phyloP scores from a whole-genome alignment of 345 rosid genomes.

The Brassica rapa region DNA sequence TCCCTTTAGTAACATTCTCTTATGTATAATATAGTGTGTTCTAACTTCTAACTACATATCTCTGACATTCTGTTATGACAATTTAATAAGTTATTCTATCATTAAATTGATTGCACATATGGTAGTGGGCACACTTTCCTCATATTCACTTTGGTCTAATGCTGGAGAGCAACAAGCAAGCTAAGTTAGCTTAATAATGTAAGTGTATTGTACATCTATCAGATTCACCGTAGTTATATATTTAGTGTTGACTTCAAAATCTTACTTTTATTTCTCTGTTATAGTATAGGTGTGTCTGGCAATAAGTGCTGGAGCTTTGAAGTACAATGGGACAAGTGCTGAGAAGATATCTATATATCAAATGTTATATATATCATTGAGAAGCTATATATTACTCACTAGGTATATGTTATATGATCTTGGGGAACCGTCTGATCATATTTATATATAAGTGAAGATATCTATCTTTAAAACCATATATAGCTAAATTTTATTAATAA shows the following conservation, averaged over 20 bases:
- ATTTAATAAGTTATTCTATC: background rate
- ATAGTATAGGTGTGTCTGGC: background rate
- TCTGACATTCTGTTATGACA: background rate
- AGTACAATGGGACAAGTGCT: constrained; percentile 19
- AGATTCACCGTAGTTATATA: background rate
- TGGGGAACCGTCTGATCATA: constrained; percentile 9
- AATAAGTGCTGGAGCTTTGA: constrained; percentile 29
- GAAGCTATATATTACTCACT: background rate
- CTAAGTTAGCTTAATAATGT: constrained; percentile 53
- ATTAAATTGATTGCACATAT: constrained; percentile 16
- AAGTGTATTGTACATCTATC: constrained; percentile 31
- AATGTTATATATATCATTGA: background rate
- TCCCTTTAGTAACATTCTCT: background rate
- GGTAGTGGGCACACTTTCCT: constrained; percentile 96
- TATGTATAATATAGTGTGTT: background rate
- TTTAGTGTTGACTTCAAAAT: background rate
- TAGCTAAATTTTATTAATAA: constrained; percentile 1
- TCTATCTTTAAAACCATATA: constrained; percentile 15
- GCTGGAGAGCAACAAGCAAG: constrained; percentile 74
- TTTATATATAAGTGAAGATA: background rate
- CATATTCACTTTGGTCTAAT: constrained; percentile 86
- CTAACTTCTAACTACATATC: background rate
- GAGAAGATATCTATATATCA: constrained; percentile 15
- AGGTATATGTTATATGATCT: constrained; percentile 13
- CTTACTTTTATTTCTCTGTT: background rate